Base-by-base conservation (phyloP, 371 early-diverging fungal genomes). In the Haplosporangium sp. region DNA sequence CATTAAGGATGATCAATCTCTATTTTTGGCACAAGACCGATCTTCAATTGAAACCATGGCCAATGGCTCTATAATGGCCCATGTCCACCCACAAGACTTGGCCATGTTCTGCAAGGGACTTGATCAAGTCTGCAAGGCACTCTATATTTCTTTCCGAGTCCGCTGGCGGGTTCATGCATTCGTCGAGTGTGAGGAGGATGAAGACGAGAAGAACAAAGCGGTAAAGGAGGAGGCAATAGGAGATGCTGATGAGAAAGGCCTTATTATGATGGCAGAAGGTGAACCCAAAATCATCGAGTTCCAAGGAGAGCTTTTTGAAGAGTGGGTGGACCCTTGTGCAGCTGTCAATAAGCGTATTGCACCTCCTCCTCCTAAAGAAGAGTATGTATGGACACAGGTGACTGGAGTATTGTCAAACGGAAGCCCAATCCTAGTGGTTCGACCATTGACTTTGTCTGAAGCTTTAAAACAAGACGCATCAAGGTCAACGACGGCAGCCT, bases 271-370 rank as follows among this genome's bases (percentile, higher is more conserved):
- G 35, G 42, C 42, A 5, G 63, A 56, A 3, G 8, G 35, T 19
- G 47, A 40, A 50, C 20, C 61, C 37, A 58, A 45, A 5, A 63
- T 52, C 17, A 74, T 75, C 38, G 70, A 75, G 63, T 75, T 61
- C 67, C 70, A 75, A 40, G 76, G 69, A 8, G 76, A 69, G 58
- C 17, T 56, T 34, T 75, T 62, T 66, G 76, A 75, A 38, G 76
- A 75, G 44, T 75, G 76, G 76, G 58, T 65, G 4, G 76, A 75
- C 37, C 76, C 67, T 1, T 64, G 48, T 8, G 27, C 55, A 10
- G 20, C 58, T 6, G 63, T 48, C 27, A 45, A 15, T 50, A 3
- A 45, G 27, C 39, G 44, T 13, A 13, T 42, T 15, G 8, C 35
- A 42, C 44, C 37, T 34, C 48, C 63, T 27, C 1, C 56, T 20